phyloP scores from a whole-genome alignment of 140 eudicot genomes.

The Oenanthe javanica region DNA sequence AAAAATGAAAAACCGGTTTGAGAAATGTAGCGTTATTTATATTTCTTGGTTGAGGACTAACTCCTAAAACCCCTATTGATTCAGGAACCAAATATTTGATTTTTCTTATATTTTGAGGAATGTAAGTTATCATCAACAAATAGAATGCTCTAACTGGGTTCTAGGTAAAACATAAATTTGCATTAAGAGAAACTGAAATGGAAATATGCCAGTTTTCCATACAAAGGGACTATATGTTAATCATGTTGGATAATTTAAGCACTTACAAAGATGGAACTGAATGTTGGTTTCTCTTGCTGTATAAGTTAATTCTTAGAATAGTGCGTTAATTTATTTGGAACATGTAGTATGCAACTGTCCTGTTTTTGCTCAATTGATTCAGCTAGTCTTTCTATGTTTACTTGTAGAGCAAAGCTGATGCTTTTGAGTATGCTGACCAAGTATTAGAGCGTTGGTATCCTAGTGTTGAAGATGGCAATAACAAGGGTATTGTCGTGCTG shows the following conservation, averaged over 20 bases:
- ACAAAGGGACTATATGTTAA: neutral
- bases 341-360: conserved; percentile 1
- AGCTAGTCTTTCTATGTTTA: neutral
- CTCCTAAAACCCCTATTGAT: neutral
- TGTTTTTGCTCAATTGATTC: neutral
- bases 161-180: neutral
- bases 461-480: conserved; percentile 81
- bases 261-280: neutral
- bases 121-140: neutral
- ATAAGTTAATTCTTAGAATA: neutral
- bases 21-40: neutral
- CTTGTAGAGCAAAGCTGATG: conserved; percentile 97
- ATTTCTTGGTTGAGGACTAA: neutral
- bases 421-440: conserved; percentile 99
- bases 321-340: neutral
- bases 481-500: conserved; percentile 90
- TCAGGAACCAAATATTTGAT: neutral
- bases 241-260: neutral
- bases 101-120: too few species aligned
- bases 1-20: neutral
- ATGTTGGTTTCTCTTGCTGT: neutral
- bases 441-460: conserved; percentile 96
- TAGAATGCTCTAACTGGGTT: neutral
- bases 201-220: neutral
- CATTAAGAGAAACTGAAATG: neutral